Evolutionary conservation across 306 rosid genomes (phyloP).

Genomic region (Begonia fuchsioides): DNA sequence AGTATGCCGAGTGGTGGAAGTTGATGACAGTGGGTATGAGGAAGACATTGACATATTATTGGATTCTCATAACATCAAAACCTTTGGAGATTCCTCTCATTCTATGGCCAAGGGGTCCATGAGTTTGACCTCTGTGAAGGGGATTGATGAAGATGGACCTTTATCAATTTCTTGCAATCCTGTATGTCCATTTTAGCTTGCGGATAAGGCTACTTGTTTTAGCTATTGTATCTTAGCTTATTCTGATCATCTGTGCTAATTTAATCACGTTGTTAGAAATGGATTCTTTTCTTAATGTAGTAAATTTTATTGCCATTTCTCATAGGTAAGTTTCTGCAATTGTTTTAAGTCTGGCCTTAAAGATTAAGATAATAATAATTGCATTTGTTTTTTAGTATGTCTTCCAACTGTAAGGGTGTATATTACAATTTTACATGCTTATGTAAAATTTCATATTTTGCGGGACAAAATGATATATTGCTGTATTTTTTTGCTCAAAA

Average conservation of each 20-base stretch:
- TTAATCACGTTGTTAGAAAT: background rate
- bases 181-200: constrained; percentile 27
- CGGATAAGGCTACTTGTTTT: background rate
- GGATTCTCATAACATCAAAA: constrained; percentile 59
- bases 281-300: too few species aligned
- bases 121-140: constrained; percentile 33
- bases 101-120: constrained; percentile 20
- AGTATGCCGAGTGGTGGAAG: constrained; percentile 53
- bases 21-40: constrained; percentile 57
- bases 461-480: too few species aligned
- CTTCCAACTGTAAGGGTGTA: too few species aligned
- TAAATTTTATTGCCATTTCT: too few species aligned
- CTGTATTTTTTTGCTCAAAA: too few species aligned
- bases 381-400: too few species aligned
- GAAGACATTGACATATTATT: constrained; percentile 42
- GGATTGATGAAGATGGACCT: constrained; percentile 31
- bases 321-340: too few species aligned
- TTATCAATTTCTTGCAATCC: constrained; percentile 28
- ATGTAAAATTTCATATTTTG: too few species aligned
- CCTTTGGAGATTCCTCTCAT: constrained; percentile 48
- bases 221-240: constrained; percentile 3
- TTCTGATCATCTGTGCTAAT: constrained; percentile 1
- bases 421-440: too few species aligned
- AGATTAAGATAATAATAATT: too few species aligned
- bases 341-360: too few species aligned